Percentiles rank a stretch among this genome's conserved stretches.
These are phyloP conservation scores for Dioscorea dumetorum DNA, from an alignment of 106 monocot genomes.

Conservation along the genomic window DNA sequence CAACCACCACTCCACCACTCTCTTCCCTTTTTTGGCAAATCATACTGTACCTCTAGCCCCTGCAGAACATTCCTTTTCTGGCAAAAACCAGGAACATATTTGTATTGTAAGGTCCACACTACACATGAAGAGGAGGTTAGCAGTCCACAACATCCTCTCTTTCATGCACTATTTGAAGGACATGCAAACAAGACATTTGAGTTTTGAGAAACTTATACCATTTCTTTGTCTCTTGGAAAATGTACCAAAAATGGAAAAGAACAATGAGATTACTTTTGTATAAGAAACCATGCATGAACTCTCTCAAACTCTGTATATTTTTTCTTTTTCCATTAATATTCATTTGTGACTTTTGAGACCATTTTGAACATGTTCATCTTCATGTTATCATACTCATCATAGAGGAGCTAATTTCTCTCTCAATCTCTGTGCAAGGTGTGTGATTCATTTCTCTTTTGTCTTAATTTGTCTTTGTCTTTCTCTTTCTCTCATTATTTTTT, in stretches of 20 bases:
- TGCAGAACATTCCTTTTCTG: constrained; percentile 16
- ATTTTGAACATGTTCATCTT: too few species aligned
- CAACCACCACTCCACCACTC: not conserved
- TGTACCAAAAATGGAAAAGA: not conserved
- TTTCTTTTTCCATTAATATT: too few species aligned
- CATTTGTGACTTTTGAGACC: too few species aligned
- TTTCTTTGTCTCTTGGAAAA: not conserved
- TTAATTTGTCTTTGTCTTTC: constrained; percentile 8
- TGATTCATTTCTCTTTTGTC: not conserved
- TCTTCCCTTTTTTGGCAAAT: constrained; percentile 6
- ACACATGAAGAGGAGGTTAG: constrained; percentile 27
- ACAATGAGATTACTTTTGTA: not conserved
- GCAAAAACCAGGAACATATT: constrained; percentile 13
- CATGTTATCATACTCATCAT: not conserved
- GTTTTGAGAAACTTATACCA: constrained; percentile 14
- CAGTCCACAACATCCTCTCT: constrained; percentile 38
- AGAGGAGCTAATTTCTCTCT: constrained; percentile 1
- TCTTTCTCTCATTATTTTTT: constrained; percentile 11
- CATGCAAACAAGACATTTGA: constrained; percentile 27
- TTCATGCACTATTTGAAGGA: constrained; percentile 12
- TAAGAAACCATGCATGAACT: not conserved
- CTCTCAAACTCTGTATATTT: too few species aligned
- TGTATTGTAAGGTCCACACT: constrained; percentile 5
- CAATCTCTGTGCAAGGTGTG: constrained; percentile 1
- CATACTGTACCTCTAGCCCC: constrained; percentile 7